phyloP scores from a whole-genome alignment of 1,139 yeast species.

The Sugiyamaella xylanicola region DNA sequence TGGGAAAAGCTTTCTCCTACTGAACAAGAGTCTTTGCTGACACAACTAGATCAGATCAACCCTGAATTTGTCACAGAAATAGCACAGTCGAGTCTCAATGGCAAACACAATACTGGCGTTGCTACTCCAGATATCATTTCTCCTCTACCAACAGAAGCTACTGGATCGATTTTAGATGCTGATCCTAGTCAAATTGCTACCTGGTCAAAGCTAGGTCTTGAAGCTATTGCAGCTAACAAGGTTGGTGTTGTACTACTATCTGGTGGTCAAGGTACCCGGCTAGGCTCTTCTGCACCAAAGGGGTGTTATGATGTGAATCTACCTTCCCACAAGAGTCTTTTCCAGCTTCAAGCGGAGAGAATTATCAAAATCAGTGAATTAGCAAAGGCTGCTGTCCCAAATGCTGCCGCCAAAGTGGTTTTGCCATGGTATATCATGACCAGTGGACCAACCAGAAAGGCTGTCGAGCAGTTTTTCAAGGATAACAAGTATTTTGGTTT shows the following conservation, averaged over 20 bases:
- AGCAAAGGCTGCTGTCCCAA: slow-evolving; percentile 43
- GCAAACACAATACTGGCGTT: slow-evolving; percentile 15
- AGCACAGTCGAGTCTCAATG: slow-evolving; percentile 27
- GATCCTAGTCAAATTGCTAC: slow-evolving; percentile 29
- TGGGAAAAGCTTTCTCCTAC: slow-evolving; percentile 40
- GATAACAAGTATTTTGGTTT: slow-evolving; percentile 72
- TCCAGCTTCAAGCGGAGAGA: slow-evolving; percentile 92
- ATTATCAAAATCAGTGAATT: slow-evolving; percentile 63
- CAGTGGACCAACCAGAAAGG: slow-evolving; percentile 77
- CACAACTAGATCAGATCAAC: slow-evolving; percentile 43
- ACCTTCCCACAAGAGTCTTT: slow-evolving; percentile 81
- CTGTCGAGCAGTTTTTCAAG: slow-evolving; percentile 74
- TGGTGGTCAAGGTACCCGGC: slow-evolving; percentile 97
- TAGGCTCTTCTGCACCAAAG: slow-evolving; percentile 87
- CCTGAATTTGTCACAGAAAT: slow-evolving; percentile 41
- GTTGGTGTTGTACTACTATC: slow-evolving; percentile 94
- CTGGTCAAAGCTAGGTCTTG: slow-evolving; percentile 66
- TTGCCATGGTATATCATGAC: slow-evolving; percentile 96
- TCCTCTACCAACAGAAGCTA: slow-evolving; percentile 43
- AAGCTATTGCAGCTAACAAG: slow-evolving; percentile 66
- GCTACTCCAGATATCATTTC: slow-evolving; percentile 12
- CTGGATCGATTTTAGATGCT: slow-evolving; percentile 42
- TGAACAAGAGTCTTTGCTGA: slow-evolving; percentile 36
- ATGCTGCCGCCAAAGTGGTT: slow-evolving; percentile 36
- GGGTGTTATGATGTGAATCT: slow-evolving; percentile 89